Base-by-base conservation (phyloP, 176 grass and related monocot species). In the Triticum timopheevii region DNA sequence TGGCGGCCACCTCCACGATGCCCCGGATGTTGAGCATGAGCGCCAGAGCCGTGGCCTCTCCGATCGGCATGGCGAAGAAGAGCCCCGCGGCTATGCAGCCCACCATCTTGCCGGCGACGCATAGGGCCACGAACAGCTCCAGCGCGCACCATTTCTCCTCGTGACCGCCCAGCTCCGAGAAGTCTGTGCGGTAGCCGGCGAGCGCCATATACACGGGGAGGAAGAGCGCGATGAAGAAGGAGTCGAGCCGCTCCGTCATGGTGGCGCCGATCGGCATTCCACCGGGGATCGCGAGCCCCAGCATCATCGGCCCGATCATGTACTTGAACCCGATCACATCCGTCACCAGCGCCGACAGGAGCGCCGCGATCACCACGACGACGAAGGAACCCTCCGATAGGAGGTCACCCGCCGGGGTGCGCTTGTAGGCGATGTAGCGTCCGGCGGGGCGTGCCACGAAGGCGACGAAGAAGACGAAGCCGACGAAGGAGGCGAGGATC, bases 241-340 rank as follows among this genome's bases (percentile, higher is more conserved):
- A 92, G 49, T 97, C 95, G 30, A 97, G 77, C n/a, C 87, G 77
- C 79, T 97, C 91, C 25, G 70, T 95, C 86, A 97, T 77, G 27
- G 95, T 97, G 50, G 81, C 89, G 16, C 95, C 90, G 58, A 97
- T 79, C 7, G 95, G 95, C 95, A 97, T 94, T 70, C 95, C 92
- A 4, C 90, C 92, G 2, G 90, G 95, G 52, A 94, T 81, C 54
- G 85, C 84, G 2, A 97, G 86, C 2, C 95, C 95, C 24, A 94
- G 82, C 73, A 97, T 77, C 83, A 97, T 76, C 1, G 90, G 90
- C 19, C 95, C 92, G 45, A 97, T 82, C 88, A 91, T 87, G 79
- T 84, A 85, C 71, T 89, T 89, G 90, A 92, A 94, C 17, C 95
- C 90, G 31, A 95, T 88, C 10, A 85, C 61, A 69, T 97, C 92